Evolutionary conservation across 2,329 filamentous ascomycete genomes (phyloP), one percentile per base, ranked within the genome.

Genomic region (Verticillium tricorpus): DNA sequence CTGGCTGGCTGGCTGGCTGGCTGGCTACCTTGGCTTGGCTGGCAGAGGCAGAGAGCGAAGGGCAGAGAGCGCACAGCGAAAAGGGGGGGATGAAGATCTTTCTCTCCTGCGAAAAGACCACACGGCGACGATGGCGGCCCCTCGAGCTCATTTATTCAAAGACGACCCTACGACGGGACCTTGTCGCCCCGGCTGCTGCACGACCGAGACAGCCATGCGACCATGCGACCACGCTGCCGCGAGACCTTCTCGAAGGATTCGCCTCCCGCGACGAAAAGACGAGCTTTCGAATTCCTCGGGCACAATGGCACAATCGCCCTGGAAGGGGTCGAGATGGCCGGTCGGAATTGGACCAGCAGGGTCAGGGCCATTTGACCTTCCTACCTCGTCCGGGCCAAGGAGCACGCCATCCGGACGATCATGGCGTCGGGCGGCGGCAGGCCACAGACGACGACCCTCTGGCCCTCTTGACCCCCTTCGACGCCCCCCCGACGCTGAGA

Each of bases 351-450:
- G 34, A 37, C 12, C 22, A 58, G 35, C 56, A 58, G 56, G 56
- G 56, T 58, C 34, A 37, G 19, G 37, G 37, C 28, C 57, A n/a
- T 22, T 59, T 25, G 28, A 59, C 58, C 58, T 59, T 59, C 58
- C 58, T 45, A 45, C 34, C 58, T 59, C 17, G 45, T 45, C 34
- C n/a, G 45, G 58, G 40, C 58, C 40, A 59, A 55, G 40, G 31
- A 59, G 58, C 58, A 59, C 58, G 58, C 32, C 58, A 59, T 59
- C 58, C 58, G 32, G 58, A 45, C 58, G 58, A 54, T 59, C 58
- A 59, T 59, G 45, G 45, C 45, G 45, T 22, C 45, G 45, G 6
- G 12, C 45, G 25, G 45, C 45, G 45, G 45, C 45, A 22, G 22
- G 22, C 45, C 45, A 22, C 45, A n/a, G 45, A 50, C 45, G 19